Base-by-base conservation (phyloP, 768 basidiomycete species). In the Boletellus sp. region DNA sequence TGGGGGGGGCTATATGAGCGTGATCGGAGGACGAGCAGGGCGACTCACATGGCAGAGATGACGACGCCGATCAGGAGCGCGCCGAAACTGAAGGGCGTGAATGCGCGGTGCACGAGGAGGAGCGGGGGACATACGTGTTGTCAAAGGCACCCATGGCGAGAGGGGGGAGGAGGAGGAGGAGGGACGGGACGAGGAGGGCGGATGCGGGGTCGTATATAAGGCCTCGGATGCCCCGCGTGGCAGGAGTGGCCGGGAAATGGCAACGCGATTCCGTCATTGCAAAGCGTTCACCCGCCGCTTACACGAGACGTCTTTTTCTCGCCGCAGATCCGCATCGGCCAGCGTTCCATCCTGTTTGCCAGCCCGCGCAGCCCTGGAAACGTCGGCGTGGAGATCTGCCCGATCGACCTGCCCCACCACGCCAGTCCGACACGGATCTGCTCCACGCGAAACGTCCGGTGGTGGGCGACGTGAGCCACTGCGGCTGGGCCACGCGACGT, bases 11-110 rank as follows among this genome's bases (percentile, higher is more conserved):
- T 24, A 20, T n/a, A 24, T 47, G 28, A 45, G 43, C 24, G 34
- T 38, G 20, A 35, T 42, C 22, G 32, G 26, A 41, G 37, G 45
- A 19, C 16, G 28, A 45, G 40, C 9, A 47, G 48, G 16, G 52
- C 38, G 4, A 71, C 80, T 63, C 58, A 82, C 81, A 60, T 63
- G 26, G 74, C 77, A 19, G 80, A 79, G 16, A 78, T 52, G 24
- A 81, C 68, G n/a, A 80, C 71, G 7, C 81, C 81, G 49, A 83
- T 67, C 52, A 77, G 73, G 43, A 75, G 74, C 45, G 79, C 80
- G 7, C 81, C 81, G 40, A 81, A 58, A 28, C 79, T 81, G 36
- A 22, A 44, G 20, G n/a, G 32, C 22, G 48, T 26, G 36, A 39
- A 17, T 23, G 28, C n/a, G 6, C 22, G 36, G 17, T 16, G 42